These are phyloP conservation scores for Kodamaea lidongshanica DNA, from an alignment of 805 yeast genomes.

Conservation along the genomic window DNA sequence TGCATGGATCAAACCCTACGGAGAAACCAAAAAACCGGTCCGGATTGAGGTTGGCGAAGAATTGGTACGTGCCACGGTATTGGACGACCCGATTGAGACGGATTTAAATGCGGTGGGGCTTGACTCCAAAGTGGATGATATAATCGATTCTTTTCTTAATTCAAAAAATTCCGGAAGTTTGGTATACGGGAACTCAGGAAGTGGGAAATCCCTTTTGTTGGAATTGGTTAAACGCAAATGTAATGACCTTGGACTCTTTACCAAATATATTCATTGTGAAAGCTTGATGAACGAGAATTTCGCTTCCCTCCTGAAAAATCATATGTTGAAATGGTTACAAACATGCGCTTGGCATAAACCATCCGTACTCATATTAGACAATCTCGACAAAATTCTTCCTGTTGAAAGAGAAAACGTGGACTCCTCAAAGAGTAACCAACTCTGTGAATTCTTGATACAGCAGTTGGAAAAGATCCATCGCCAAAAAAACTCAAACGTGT, in stretches of 20 bases:
- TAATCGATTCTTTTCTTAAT: conserved; percentile 36
- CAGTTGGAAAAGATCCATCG: conserved; percentile 39
- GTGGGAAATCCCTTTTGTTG: conserved; percentile 67
- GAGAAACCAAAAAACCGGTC: conserved; percentile 20
- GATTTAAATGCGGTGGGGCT: conserved; percentile 68
- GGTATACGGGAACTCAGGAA: conserved; percentile 69
- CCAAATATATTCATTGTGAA: conserved; percentile 50
- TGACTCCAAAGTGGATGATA: conserved; percentile 36
- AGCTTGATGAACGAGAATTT: conserved; percentile 49
- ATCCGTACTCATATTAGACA: conserved; percentile 67
- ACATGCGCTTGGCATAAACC: conserved; percentile 74
- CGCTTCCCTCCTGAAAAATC: conserved; percentile 39
- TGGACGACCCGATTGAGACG: conserved; percentile 8
- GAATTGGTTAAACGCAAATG: conserved; percentile 37
- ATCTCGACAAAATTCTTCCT: conserved; percentile 65
- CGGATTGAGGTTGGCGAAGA: conserved; percentile 49
- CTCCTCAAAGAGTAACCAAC: conserved; percentile 53
- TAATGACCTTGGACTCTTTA: conserved; percentile 35
- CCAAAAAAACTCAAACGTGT: conserved; percentile 41
- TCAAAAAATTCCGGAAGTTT: conserved; percentile 50
- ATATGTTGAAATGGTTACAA: conserved; percentile 38
- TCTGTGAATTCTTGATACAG: conserved; percentile 52
- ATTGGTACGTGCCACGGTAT: conserved; percentile 25
- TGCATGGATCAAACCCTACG: conserved; percentile 38
- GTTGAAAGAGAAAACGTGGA: conserved; percentile 56